These are phyloP conservation scores for Paspalum notatum DNA, from an alignment of 176 grass and related monocot genomes.

Conservation along the genomic window DNA sequence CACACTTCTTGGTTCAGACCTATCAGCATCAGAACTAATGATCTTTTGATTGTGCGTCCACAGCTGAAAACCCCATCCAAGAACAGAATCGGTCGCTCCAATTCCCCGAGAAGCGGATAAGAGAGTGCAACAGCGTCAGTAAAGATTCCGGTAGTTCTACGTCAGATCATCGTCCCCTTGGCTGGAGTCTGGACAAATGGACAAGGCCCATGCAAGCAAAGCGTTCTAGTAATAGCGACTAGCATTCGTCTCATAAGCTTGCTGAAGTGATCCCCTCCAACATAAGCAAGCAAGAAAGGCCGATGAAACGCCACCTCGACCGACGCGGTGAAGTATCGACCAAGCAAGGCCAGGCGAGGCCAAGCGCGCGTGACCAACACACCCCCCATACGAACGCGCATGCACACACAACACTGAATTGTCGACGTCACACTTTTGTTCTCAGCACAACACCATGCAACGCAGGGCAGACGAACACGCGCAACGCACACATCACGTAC, in stretches of 20 bases:
- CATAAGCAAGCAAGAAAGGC: constrained; percentile 44
- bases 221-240: background rate
- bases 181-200: background rate
- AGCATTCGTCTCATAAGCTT: constrained; percentile 16
- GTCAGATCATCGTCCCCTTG: background rate
- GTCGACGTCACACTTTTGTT: background rate
- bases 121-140: background rate
- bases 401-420: background rate
- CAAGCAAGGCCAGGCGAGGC: background rate
- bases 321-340: background rate
- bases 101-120: background rate
- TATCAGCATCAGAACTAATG: background rate
- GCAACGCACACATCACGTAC: background rate
- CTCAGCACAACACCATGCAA: constrained; percentile 28
- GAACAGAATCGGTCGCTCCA: background rate
- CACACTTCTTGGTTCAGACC: background rate
- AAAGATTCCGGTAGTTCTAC: constrained; percentile 7
- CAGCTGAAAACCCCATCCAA: background rate
- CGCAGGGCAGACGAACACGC: background rate
- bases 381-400: background rate
- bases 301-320: constrained; percentile 17
- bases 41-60: background rate
- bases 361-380: background rate
- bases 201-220: constrained; percentile 12
- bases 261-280: constrained; percentile 20